Base-by-base conservation (phyloP, 805 yeast genomes). In the Sugiyamaella floridensis region DNA sequence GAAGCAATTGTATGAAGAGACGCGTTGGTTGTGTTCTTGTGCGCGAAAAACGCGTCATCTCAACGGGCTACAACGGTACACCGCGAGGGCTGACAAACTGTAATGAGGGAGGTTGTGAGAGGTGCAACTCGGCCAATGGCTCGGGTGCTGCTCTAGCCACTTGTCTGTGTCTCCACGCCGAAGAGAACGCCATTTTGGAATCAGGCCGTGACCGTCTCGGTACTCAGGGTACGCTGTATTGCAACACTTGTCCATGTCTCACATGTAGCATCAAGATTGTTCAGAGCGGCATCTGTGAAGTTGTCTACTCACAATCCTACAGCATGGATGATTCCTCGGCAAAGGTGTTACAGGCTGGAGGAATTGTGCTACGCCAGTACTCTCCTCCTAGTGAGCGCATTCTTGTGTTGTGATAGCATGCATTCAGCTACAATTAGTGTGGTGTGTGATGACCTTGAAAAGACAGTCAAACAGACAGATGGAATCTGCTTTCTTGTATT, bases 31-130 rank as follows among this genome's bases (percentile, higher is more conserved):
- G 98, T 69, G 98, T 93, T 8, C 79, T 93, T 15, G 97, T 89
- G 1, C 77, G 89, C 50, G 93, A 87, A 46, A 81, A 80, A 40
- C 74, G 97, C 52, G 95, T 93, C 26, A 77, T 93, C 22, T 93
- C 98, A 1, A 93, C 99, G 0, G 99, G 99, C 0, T 93, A 93
- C 69, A 93, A 93, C 63, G 99, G 99, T 1, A 93, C 99, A 0
- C 98, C 99, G 10, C 76, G 96, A 43, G 87, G 89, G 54, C 70
- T 89, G 61, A 73, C 75, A 22, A 93, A 93, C 62, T 93, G 99
- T 70, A 90, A 88, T 63, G 92, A 89, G 61, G 99, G 99, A 19
- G 99, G 99, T 0, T 93, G 99, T 68, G 69, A 80, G 4, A 73
- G 99, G 41, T 93, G 99, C 67, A 93, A 93, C 63, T 71, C 77